Base-by-base conservation (phyloP, 2,329 filamentous ascomycete species). In the Juglanconis oblonga region DNA sequence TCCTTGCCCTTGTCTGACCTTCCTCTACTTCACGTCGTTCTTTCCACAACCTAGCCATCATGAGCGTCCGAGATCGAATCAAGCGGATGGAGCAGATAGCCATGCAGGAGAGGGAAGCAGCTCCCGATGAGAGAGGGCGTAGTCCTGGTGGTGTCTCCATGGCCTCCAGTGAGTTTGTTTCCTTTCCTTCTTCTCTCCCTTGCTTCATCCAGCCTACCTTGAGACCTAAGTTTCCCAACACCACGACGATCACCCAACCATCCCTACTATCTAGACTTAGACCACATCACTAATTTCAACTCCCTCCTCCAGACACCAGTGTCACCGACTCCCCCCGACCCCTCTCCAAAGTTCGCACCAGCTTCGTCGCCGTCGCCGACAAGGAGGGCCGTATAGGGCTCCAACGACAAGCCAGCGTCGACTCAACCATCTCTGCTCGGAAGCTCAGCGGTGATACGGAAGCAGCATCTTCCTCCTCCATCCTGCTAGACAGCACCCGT, bases 261-360 rank as follows among this genome's bases (percentile, higher is more conserved):
- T 24, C 8, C 5, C 31, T 33, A 52, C 3, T 9, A 3, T 24
- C n/a, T 35, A 52, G 36, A 13, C 14, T 13, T 11, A 32, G 5
- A n/a, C 4, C 14, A 24, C 52, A 56, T 36, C 40, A 49, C 58
- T 63, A 59, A 58, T 17, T 47, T 44, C 36, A n/a, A 13, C 24
- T 32, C 36, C 36, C 51, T 31, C 14, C 33, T 36, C n/a, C 73
- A 58, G 70, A 68, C 64, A 71, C 71, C 48, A 68, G 74, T 59
- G 79, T 81, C 40, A 85, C 83, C 59, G 79, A 81, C 38, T 85
- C 83, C 17, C 83, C 85, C 36, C 80, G 88, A 68, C 89, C 87
- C 31, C 81, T 92, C 45, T 91, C 89, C 64, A 91, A 89, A 74
- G 86, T 92, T 48, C 84, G 89, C 65, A 89, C 89, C 42, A 90